Conservation (phyloP, 1,139 yeast species). For the Hanseniaspora sp. region DNA sequence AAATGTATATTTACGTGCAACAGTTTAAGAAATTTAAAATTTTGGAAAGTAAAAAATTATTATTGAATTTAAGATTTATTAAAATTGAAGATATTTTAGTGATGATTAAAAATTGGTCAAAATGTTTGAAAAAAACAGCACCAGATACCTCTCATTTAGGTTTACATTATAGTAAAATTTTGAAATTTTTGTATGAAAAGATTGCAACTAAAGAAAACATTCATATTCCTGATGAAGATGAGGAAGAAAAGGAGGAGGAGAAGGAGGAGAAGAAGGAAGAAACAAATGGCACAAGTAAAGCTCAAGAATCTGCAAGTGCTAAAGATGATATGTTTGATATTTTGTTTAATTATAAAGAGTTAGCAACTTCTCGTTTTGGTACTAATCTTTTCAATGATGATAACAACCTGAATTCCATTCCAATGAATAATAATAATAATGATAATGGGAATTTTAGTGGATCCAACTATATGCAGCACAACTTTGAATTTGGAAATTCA, state of each 20-base stretch:
- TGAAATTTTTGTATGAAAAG: constrained; percentile 68
- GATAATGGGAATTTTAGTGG: no score
- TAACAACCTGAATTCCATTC: neutral
- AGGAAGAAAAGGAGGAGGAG: neutral
- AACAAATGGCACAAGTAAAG: neutral
- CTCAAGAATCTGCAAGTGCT: neutral
- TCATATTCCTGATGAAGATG: neutral
- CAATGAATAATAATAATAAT: neutral
- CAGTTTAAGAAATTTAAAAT: constrained; percentile 27
- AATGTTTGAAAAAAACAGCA: constrained; percentile 65
- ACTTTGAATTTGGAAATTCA: neutral
- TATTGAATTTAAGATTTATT: constrained; percentile 51
- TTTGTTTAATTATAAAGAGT: constrained; percentile 4
- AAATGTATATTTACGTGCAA: constrained; percentile 63
- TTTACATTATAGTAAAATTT: constrained; percentile 66
- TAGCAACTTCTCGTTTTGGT: neutral
- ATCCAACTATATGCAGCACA: neutral
- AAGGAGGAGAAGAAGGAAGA: neutral
- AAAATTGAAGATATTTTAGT: constrained; percentile 60
- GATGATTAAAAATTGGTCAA: constrained; percentile 62
- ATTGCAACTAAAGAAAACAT: constrained; percentile 35
- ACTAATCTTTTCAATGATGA: neutral
- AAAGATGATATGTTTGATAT: constrained; percentile 14
- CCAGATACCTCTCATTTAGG: constrained; percentile 85
- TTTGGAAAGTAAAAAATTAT: constrained; percentile 29